Conservation (phyloP, 305 asterid genomes). For the Rubia peregrina region DNA sequence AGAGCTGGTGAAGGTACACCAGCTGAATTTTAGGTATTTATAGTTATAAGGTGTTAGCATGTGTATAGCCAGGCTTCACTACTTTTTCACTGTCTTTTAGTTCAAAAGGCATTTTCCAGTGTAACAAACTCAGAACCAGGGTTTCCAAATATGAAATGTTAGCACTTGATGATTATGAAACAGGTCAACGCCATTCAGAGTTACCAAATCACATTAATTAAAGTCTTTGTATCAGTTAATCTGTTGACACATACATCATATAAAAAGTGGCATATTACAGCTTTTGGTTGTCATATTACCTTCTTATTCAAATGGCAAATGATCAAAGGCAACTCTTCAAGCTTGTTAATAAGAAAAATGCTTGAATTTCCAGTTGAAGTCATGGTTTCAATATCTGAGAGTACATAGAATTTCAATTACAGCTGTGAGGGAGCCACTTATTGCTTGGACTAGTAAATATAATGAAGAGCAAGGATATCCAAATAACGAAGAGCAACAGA, state of each 20-base stretch:
- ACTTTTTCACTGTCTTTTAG: not conserved
- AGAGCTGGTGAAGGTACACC: not conserved
- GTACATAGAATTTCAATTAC: constrained; percentile 27
- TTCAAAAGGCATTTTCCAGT: not conserved
- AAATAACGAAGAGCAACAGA: constrained; percentile 16
- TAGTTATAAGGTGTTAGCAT: not conserved
- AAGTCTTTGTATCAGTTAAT: not conserved
- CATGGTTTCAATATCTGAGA: constrained; percentile 45
- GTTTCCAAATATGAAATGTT: not conserved
- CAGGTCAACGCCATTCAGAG: not conserved
- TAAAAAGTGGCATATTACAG: not conserved
- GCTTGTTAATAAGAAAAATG: constrained; percentile 37
- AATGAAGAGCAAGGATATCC: constrained; percentile 1
- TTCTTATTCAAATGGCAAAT: constrained; percentile 60
- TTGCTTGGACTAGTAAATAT: constrained; percentile 5
- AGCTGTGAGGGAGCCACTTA: constrained; percentile 19
- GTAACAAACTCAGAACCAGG: not conserved
- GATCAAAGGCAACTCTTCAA: constrained; percentile 71
- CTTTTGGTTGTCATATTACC: constrained; percentile 28
- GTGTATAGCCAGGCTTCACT: constrained; percentile 1
- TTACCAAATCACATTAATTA: not conserved
- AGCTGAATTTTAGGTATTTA: not conserved
- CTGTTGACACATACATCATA: not conserved
- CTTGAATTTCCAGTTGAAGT: constrained; percentile 34
- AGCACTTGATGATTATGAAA: not conserved